Evolutionary conservation across 73 alveolate genomes (phyloP), one percentile per base, ranked within the genome.

Genomic region (Blepharisma japonicum): DNA sequence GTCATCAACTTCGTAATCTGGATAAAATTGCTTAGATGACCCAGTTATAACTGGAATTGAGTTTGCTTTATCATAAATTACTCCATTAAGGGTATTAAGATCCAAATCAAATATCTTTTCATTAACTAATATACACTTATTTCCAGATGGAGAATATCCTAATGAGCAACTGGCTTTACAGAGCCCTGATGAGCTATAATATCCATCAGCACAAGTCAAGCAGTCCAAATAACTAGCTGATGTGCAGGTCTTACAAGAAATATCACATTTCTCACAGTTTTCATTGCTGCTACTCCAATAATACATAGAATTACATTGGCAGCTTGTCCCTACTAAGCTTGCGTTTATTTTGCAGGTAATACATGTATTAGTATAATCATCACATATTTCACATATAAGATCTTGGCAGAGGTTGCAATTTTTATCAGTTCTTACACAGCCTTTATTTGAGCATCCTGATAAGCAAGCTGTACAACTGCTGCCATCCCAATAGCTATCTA

Each of bases 41-140:
- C 74, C 74, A 20, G 74, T 61, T 9, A 61, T 39, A 61, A 39
- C 74, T 18, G 74, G 74, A 61, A 61, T 61, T 1, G 50, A n/a
- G 47, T 61, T 20, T 9, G 23, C 47, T 20, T 8, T 18, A 25
- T 61, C 74, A 61, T 61, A 61, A 20, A 61, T 39, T 0, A 61
- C 74, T 20, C 50, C 6, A 14, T 61, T 11, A 4, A 61, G 18
- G 2, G 14, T 61, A 61, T 61, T 61, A 25, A 61, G 23, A 20
- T 18, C 23, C 74, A 61, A 14, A 61, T 61, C 47, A n/a, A 61
- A 9, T 18, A 61, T 61, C 23, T 61, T 61, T 8, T 39, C 23
- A 20, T 14, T 9, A 9, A 25, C 23, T 25, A 61, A 5, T 8
- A 25, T 48, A 61, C 74, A 61, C 0, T 14, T 61, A 14, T 3